phyloP scores from a whole-genome alignment of 129 eudicot species.

The Artemisia tridentata region DNA sequence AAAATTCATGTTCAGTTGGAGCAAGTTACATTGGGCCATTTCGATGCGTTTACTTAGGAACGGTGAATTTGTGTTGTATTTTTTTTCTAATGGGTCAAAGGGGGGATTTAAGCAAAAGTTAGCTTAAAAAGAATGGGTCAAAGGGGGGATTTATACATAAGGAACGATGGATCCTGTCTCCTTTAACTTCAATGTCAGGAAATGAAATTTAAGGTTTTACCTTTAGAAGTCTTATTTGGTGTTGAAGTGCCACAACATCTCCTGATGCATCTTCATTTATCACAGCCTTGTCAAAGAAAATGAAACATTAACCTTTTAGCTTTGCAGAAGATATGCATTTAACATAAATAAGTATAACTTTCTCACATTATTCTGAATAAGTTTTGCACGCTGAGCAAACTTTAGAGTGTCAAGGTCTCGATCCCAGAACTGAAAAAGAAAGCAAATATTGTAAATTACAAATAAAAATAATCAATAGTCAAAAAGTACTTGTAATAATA shows the following conservation, averaged over 20 bases:
- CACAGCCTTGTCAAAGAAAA: constrained; percentile 55
- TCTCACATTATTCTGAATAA: constrained; percentile 91
- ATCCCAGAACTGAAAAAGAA: constrained; percentile 64
- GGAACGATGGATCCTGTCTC: background rate
- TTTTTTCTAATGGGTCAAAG: too few species aligned
- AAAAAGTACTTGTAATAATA: background rate
- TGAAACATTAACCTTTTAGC: background rate
- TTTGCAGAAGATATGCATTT: background rate
- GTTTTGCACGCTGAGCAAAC: constrained; percentile 93
- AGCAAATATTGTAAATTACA: background rate
- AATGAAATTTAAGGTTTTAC: constrained; percentile 31
- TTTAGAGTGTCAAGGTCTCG: constrained; percentile 84
- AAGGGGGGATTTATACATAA: background rate
- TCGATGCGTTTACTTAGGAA: too few species aligned
- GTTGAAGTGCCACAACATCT: constrained; percentile 69
- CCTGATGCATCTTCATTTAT: constrained; percentile 94
- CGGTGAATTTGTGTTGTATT: too few species aligned
- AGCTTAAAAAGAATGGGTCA: too few species aligned
- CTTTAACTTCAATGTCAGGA: background rate
- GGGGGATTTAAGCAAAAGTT: too few species aligned
- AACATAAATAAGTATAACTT: constrained; percentile 3
- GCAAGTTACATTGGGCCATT: too few species aligned
- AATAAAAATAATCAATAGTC: background rate
- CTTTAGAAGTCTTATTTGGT: constrained; percentile 69
- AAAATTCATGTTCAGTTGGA: background rate